phyloP scores from a whole-genome alignment of 257 asterid species.

The Solanum dulcamara region DNA sequence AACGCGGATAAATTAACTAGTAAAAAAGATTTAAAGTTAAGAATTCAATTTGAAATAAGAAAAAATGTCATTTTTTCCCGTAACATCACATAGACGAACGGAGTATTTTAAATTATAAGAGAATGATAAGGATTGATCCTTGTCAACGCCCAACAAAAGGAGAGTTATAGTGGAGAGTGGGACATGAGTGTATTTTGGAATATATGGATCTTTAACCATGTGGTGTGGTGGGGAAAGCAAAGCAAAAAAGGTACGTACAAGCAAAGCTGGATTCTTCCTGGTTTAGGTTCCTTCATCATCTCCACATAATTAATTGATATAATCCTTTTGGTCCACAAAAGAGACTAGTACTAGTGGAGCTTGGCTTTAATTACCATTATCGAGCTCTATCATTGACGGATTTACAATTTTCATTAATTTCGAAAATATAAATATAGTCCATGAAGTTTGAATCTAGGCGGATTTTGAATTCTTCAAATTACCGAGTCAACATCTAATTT shows the following conservation, averaged over 20 bases:
- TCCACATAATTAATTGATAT: background rate
- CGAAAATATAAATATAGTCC: too few species aligned
- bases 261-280: background rate
- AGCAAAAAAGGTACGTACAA: background rate
- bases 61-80: background rate
- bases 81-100: background rate
- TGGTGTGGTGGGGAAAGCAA: background rate
- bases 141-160: background rate
- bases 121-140: background rate
- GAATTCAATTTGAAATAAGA: too few species aligned
- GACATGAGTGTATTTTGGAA: background rate
- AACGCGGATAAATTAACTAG: too few species aligned
- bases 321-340: background rate
- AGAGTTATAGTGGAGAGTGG: background rate
- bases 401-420: too few species aligned
- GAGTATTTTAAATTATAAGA: background rate
- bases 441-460: rapidly evolving
- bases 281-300: background rate
- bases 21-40: background rate
- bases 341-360: background rate
- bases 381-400: rapidly evolving
- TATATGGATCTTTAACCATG: background rate
- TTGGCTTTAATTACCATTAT: background rate
- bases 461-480: rapidly evolving
- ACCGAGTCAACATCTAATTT: too few species aligned